Conservation (phyloP, 75 land plant species). For the Cryptomeria japonica region DNA sequence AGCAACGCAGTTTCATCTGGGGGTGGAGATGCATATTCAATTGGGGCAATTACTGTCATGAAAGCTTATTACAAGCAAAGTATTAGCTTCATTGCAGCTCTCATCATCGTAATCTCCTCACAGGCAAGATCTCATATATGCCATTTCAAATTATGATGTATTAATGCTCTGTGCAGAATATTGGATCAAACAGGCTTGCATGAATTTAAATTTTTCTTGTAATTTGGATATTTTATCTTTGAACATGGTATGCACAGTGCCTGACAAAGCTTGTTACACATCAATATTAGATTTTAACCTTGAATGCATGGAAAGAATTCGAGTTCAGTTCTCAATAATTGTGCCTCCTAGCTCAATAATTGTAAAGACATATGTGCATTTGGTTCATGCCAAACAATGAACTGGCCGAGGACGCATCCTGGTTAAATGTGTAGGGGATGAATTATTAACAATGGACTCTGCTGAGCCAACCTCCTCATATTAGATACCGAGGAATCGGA, state of each 20-base stretch:
- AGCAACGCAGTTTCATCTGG: slow-evolving; percentile 60
- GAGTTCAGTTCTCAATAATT: neutral
- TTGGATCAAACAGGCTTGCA: neutral
- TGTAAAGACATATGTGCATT: neutral
- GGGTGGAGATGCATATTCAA: slow-evolving; percentile 69
- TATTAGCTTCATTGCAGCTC: slow-evolving; percentile 50
- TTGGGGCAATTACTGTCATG: slow-evolving; percentile 77
- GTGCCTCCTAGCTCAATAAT: neutral
- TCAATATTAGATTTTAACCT: neutral
- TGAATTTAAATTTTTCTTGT: neutral
- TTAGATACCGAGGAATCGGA: no score
- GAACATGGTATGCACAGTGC: neutral
- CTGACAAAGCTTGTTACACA: neutral
- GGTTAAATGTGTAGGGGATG: neutral
- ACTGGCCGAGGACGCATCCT: neutral
- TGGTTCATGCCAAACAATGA: neutral
- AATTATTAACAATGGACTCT: neutral
- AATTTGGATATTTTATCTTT: neutral
- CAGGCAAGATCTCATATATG: slow-evolving; percentile 36
- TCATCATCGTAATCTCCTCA: slow-evolving; percentile 67
- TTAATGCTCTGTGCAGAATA: neutral
- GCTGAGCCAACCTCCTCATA: no score
- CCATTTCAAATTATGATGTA: neutral
- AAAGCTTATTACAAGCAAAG: slow-evolving; percentile 79
- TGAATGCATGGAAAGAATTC: neutral